Conservation (phyloP, 768 basidiomycete species). For the Xerocomus potaroensis region DNA sequence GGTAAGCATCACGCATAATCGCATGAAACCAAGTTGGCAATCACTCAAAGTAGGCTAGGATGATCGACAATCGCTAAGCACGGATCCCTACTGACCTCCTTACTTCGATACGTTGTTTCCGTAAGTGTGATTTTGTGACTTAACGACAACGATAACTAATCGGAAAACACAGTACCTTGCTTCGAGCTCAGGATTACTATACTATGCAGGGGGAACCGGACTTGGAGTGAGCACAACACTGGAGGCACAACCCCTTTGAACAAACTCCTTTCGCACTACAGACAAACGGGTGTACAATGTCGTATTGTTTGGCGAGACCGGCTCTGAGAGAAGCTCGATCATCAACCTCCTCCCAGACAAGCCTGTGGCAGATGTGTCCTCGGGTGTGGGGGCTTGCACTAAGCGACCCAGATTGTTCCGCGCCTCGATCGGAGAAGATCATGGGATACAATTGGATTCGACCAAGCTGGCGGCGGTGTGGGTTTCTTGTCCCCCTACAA, state of each 20-base stretch:
- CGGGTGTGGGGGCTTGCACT: constrained; percentile 32
- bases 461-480: constrained; percentile 17
- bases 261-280: constrained; percentile 2
- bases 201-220: constrained; percentile 11
- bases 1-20: too few relatives aligned
- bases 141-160: too few relatives aligned
- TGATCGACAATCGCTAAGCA: too few relatives aligned
- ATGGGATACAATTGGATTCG: constrained; percentile 35
- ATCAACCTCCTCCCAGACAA: constrained; percentile 27
- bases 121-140: too few relatives aligned
- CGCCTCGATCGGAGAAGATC: constrained; percentile 18
- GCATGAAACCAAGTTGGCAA: too few relatives aligned
- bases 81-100: too few relatives aligned
- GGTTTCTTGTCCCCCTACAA: constrained; percentile 21
- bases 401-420: constrained; percentile 21
- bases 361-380: constrained; percentile 27
- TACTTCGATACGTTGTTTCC: too few relatives aligned
- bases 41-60: too few relatives aligned
- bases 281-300: constrained; percentile 22
- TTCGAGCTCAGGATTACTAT: too few relatives aligned
- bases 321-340: constrained; percentile 30
- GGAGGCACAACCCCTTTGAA: not conserved
- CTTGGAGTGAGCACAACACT: constrained; percentile 12
- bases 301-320: constrained; percentile 25
- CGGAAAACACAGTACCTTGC: too few relatives aligned